Percentiles rank a stretch among this genome's conserved stretches.
Conservation (phyloP, 139 green algal species). For the Mesotaenium endlicherianum region DNA sequence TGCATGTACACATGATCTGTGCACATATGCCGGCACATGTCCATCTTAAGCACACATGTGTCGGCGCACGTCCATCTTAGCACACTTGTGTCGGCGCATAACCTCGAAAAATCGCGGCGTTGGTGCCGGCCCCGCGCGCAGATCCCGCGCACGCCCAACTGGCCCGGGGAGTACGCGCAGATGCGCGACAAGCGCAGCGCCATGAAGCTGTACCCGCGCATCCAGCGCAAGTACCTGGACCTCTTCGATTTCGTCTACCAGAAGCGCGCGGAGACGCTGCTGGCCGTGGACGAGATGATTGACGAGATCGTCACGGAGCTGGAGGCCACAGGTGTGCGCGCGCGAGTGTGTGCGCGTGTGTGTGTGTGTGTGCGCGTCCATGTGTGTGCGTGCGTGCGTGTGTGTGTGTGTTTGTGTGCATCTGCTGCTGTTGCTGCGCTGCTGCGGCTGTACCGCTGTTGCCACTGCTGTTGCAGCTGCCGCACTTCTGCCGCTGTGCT, state of each 20-base stretch:
- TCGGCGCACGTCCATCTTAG: too few species aligned
- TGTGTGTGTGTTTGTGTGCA: too few species aligned
- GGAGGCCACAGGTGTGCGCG: too few species aligned
- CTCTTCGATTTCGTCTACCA: neutral
- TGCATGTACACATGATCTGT: too few species aligned
- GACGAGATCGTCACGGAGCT: neutral
- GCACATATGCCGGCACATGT: too few species aligned
- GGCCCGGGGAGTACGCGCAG: neutral
- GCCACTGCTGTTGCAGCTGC: neutral
- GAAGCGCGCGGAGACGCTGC: neutral
- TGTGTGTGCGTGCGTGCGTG: too few species aligned
- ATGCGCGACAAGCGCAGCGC: neutral
- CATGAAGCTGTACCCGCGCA: neutral
- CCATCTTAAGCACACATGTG: too few species aligned
- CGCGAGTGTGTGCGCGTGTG: too few species aligned
- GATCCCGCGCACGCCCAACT: neutral
- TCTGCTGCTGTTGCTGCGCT: neutral
- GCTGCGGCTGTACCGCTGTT: neutral
- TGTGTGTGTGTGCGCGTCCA: too few species aligned
- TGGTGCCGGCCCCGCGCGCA: neutral
- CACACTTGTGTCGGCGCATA: too few species aligned
- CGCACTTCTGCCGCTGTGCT: too few species aligned
- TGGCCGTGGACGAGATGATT: neutral
- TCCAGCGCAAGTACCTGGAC: neutral
- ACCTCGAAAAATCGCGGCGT: too few species aligned